These are phyloP conservation scores for Tirmania nivea DNA, from an alignment of 495 filamentous ascomycete species.

Conservation along the genomic window DNA sequence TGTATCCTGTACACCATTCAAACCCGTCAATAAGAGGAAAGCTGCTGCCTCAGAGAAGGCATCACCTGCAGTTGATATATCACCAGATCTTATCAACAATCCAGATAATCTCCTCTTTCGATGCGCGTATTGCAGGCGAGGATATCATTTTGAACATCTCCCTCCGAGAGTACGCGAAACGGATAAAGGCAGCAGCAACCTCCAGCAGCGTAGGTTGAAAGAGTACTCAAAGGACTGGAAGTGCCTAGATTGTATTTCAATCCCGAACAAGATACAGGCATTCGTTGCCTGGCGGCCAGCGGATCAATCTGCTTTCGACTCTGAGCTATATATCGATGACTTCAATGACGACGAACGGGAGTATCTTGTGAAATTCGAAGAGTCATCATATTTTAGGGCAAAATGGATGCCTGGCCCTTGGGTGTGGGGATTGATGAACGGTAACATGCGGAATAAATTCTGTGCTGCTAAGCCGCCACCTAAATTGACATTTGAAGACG, in stretches of 20 bases:
- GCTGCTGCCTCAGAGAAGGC: neutral
- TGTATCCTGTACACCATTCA: constrained; percentile 44
- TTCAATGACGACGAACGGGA: constrained; percentile 52
- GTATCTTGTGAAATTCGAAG: constrained; percentile 77
- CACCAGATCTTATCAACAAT: constrained; percentile 47
- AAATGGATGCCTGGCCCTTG: constrained; percentile 75
- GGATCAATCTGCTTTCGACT: constrained; percentile 27
- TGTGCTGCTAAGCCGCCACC: constrained; percentile 44
- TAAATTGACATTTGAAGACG: constrained; percentile 50
- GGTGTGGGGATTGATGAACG: constrained; percentile 53
- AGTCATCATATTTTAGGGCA: constrained; percentile 53
- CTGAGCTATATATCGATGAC: constrained; percentile 28
- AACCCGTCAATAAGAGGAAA: constrained; percentile 31
- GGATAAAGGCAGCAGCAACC: constrained; percentile 22
- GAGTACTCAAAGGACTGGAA: constrained; percentile 41
- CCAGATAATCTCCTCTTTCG: constrained; percentile 56
- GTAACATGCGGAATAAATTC: constrained; percentile 50
- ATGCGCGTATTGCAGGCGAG: constrained; percentile 54
- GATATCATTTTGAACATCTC: constrained; percentile 64
- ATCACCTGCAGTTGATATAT: constrained; percentile 28
- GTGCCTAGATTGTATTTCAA: constrained; percentile 49
- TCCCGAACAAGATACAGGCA: constrained; percentile 37
- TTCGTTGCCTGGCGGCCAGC: constrained; percentile 74
- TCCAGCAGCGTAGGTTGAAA: constrained; percentile 21
- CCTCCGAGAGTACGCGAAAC: constrained; percentile 25